Percentiles rank a stretch among this genome's conserved stretches.
Conservation (phyloP, 805 yeast species). For the Alloascoidea hylecoeti region DNA sequence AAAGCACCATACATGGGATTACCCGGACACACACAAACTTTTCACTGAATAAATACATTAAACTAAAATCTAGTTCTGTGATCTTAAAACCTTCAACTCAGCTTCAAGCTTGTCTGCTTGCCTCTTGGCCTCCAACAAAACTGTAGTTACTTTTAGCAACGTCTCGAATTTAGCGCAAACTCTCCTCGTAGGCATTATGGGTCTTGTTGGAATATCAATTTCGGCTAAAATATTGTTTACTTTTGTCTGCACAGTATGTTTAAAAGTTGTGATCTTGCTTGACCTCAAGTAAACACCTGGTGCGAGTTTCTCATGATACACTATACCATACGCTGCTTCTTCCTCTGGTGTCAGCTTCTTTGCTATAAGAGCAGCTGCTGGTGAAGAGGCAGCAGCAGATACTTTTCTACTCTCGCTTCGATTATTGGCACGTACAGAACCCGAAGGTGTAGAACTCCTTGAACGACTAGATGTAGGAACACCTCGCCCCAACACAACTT, state of each 20-base stretch:
- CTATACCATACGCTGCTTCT: conserved; percentile 73
- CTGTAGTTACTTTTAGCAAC: conserved; percentile 51
- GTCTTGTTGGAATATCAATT: conserved; percentile 64
- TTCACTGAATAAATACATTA: no score
- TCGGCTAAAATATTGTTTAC: conserved; percentile 56
- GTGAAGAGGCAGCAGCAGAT: conserved; percentile 10
- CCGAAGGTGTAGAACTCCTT: conserved; percentile 17
- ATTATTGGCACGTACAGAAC: conserved; percentile 42
- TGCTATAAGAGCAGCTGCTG: conserved; percentile 19
- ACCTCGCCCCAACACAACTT: no score
- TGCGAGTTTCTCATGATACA: conserved; percentile 38
- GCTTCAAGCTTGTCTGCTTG: conserved; percentile 81
- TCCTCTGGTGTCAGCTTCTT: conserved; percentile 59
- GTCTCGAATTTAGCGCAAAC: conserved; percentile 70
- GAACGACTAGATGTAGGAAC: conserved; percentile 25
- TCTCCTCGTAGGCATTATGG: conserved; percentile 75
- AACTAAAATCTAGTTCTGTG: no score
- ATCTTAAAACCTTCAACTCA: conserved; percentile 36
- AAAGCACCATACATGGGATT: no score
- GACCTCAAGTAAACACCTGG: conserved; percentile 83
- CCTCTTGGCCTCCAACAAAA: conserved; percentile 70
- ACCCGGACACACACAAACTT: no score
- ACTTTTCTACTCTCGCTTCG: conserved; percentile 7
- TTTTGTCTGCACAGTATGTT: conserved; percentile 60
- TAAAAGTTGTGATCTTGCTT: conserved; percentile 59